Percentiles rank a stretch among this genome's conserved stretches.
These are phyloP conservation scores for Chaetomiaceae sp. DNA, from an alignment of 2,329 filamentous ascomycete genomes.

Conservation along the genomic window DNA sequence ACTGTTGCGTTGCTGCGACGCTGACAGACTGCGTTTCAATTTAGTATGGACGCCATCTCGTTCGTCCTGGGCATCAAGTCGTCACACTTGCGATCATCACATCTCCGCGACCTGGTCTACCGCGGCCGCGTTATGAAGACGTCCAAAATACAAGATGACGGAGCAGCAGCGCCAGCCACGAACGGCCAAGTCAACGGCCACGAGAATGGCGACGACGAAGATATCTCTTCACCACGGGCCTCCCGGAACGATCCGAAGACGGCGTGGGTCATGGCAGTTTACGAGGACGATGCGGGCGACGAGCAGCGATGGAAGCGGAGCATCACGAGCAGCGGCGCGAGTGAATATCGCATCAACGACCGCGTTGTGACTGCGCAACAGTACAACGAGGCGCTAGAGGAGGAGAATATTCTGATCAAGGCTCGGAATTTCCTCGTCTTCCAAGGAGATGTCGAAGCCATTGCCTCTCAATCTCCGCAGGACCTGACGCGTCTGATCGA, in stretches of 20 bases:
- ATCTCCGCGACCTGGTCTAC: conserved; percentile 92
- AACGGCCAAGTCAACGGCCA: conserved; percentile 61
- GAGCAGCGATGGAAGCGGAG: conserved; percentile 94
- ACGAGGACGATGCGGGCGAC: conserved; percentile 93
- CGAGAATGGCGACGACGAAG: conserved; percentile 51
- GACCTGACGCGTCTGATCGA: conserved; percentile 92
- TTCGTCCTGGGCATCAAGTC: conserved; percentile 99
- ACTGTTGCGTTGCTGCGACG: background rate
- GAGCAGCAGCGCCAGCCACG: conserved; percentile 60
- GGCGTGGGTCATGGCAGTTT: conserved; percentile 99
- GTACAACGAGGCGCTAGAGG: conserved; percentile 89
- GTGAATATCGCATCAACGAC: conserved; percentile 97
- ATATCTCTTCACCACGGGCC: conserved; percentile 55
- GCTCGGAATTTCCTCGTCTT: conserved; percentile 97
- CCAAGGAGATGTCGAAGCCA: conserved; percentile 95
- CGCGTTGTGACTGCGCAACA: conserved; percentile 80
- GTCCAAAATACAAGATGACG: conserved; percentile 87
- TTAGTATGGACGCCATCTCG: conserved; percentile 96
- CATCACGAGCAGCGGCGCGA: conserved; percentile 82
- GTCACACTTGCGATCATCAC: conserved; percentile 90
- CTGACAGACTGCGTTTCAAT: conserved; percentile 25
- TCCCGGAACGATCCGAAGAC: conserved; percentile 83
- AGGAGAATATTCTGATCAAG: conserved; percentile 96
- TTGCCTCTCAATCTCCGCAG: conserved; percentile 89
- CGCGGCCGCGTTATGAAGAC: conserved; percentile 89